These are phyloP conservation scores for Penicillium parvum DNA, from an alignment of 495 filamentous ascomycete species.

Conservation along the genomic window DNA sequence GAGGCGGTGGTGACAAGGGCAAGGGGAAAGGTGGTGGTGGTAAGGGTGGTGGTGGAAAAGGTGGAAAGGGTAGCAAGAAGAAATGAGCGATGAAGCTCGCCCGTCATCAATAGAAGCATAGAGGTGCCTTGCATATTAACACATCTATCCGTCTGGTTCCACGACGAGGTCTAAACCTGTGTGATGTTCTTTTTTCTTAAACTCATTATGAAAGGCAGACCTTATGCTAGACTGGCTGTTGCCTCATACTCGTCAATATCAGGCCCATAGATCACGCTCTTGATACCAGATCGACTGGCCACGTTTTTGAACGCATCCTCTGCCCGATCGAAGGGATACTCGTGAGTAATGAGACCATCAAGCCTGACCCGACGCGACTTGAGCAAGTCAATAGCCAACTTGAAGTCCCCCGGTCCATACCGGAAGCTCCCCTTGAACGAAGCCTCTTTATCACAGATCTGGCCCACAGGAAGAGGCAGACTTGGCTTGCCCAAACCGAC, in stretches of 20 bases:
- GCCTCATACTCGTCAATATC: too few relatives aligned
- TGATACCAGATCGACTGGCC: slow-evolving; percentile 3
- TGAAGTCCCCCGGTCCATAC: slow-evolving; percentile 3
- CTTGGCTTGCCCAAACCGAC: slow-evolving; percentile 4
- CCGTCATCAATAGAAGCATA: slow-evolving; percentile 6
- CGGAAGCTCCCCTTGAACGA: not conserved
- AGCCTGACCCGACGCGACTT: not conserved
- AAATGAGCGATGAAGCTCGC: slow-evolving; percentile 20
- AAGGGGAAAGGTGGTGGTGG: slow-evolving; percentile 39
- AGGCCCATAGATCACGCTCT: slow-evolving; percentile 1
- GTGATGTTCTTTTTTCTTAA: too few relatives aligned
- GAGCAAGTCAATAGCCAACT: not conserved
- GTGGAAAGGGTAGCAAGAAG: slow-evolving; percentile 45
- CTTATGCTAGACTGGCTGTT: too few relatives aligned
- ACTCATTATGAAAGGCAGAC: too few relatives aligned
- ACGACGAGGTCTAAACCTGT: too few relatives aligned
- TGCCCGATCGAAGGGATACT: slow-evolving; percentile 4
- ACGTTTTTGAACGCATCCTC: not conserved
- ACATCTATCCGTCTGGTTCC: too few relatives aligned
- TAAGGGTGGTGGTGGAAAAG: slow-evolving; percentile 33
- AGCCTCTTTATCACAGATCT: slow-evolving; percentile 5
- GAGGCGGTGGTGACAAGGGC: slow-evolving; percentile 43
- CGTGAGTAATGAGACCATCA: slow-evolving; percentile 2
- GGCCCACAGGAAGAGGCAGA: not conserved
- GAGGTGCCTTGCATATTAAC: not conserved